Evolutionary conservation across 164 flowering plant species (phyloP), one percentile per base, ranked within the genome.

Genomic region (Paratinospora sagittata): DNA sequence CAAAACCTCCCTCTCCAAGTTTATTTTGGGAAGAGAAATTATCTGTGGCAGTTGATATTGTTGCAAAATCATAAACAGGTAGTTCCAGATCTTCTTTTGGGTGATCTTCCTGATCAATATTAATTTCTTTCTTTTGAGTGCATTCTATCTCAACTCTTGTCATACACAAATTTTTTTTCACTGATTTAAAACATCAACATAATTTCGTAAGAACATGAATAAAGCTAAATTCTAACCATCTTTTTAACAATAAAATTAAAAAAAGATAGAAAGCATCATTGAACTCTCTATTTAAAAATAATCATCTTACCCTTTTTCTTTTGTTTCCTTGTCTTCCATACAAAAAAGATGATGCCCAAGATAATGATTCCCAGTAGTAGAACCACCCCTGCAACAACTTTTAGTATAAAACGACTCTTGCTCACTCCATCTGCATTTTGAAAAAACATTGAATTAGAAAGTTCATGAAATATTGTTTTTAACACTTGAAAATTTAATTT

Each of bases 1-100:
- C 84, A 70, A 81, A 81, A 19, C 82, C 82, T 26, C 82, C 84
- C 70, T 75, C 70, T 27, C 84, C 84, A 66, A 81, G 69, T 70
- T 76, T 72, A 33, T 77, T 77, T 13, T 36, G 8, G 1, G 24
- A 43, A n/a, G 75, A 39, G 45, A 81, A 81, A 21, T 79, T 75
- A 52, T 79, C 34, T 0, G 80, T 81, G 2, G 78, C 78, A 21
- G 57, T 60, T 24, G 65, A 64, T 60, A 81, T 55, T 24, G 63
- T 66, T 37, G 49, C 66, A 21, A 75, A 75, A 57, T 62, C 61
- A 39, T 73, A 75, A 13, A 70, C 24, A 7, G 77, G 70, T 23
- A 70, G 24, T 45, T 75, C 74, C 19, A 39, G 11, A 6, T 73
- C 66, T 5, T 67, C 71, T 57, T 55, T 55, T 27, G 74, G n/a